Evolutionary conservation across 306 rosid species (phyloP).

Genomic region (Boehmeria nivea): DNA sequence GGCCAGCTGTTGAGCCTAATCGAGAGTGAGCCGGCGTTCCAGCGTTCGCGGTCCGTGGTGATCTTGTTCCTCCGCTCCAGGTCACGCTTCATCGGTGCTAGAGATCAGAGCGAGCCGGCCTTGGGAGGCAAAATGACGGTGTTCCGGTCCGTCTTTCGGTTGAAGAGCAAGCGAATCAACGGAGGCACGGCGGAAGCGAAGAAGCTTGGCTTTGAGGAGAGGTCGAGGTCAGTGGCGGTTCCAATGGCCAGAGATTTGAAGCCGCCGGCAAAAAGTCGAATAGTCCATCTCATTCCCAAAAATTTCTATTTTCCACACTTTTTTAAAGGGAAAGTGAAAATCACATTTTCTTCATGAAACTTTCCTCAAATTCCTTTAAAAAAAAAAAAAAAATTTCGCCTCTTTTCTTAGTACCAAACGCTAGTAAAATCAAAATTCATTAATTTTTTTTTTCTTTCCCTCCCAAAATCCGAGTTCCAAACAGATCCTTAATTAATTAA

Average conservation of each 20-base stretch:
- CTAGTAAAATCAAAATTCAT: too few species aligned
- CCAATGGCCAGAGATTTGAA: slow-evolving; percentile 25
- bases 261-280: slow-evolving; percentile 42
- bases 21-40: slow-evolving; percentile 63
- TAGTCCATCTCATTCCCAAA: too few species aligned
- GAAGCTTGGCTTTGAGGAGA: slow-evolving; percentile 28
- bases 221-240: slow-evolving; percentile 76
- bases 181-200: slow-evolving; percentile 23
- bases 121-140: slow-evolving; percentile 40
- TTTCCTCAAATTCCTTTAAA: too few species aligned
- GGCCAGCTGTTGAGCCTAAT: slow-evolving; percentile 49
- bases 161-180: slow-evolving; percentile 22
- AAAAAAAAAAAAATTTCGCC: too few species aligned
- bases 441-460: too few species aligned
- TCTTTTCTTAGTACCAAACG: too few species aligned
- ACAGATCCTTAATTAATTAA: too few species aligned
- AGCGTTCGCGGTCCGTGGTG: slow-evolving; percentile 78
- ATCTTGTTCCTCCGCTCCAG: slow-evolving; percentile 76
- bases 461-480: too few species aligned
- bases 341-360: too few species aligned
- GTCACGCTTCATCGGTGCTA: slow-evolving; percentile 51
- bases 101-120: slow-evolving; percentile 28
- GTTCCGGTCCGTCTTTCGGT: slow-evolving; percentile 68
- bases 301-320: too few species aligned
- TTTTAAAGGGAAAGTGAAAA: too few species aligned